These are phyloP conservation scores for Vigna trinervia DNA, from an alignment of 306 rosid genomes.

Conservation along the genomic window DNA sequence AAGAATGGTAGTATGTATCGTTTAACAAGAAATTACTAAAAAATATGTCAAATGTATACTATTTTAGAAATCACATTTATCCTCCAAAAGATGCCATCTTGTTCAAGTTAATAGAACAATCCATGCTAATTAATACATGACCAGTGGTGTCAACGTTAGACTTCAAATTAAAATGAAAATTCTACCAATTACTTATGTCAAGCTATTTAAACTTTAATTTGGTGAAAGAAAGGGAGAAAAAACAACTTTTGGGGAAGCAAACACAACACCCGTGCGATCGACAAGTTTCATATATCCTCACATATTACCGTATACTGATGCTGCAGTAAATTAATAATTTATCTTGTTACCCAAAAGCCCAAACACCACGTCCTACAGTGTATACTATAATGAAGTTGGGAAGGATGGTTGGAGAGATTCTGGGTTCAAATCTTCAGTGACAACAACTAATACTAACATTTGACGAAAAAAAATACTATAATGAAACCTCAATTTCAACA, in stretches of 20 bases:
- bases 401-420: too few species aligned
- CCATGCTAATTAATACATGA: too few species aligned
- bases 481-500: background rate
- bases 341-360: background rate
- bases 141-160: background rate
- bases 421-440: too few species aligned
- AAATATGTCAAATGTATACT: too few species aligned
- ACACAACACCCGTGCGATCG: background rate
- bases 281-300: background rate
- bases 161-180: background rate
- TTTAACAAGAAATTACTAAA: too few species aligned
- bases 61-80: too few species aligned
- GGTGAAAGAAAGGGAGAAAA: constrained; percentile 1
- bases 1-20: too few species aligned
- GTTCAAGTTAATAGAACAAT: too few species aligned
- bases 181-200: background rate
- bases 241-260: constrained; percentile 22
- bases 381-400: background rate
- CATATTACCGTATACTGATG: background rate
- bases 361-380: background rate
- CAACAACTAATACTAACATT: too few species aligned
- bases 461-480: background rate
- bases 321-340: background rate
- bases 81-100: too few species aligned
- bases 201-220: background rate